A percentile compares a stretch with the other conserved stretches of the same genome.
phyloP scores from a whole-genome alignment of 2,329 filamentous ascomycete genomes.

The Phoma sp. region DNA sequence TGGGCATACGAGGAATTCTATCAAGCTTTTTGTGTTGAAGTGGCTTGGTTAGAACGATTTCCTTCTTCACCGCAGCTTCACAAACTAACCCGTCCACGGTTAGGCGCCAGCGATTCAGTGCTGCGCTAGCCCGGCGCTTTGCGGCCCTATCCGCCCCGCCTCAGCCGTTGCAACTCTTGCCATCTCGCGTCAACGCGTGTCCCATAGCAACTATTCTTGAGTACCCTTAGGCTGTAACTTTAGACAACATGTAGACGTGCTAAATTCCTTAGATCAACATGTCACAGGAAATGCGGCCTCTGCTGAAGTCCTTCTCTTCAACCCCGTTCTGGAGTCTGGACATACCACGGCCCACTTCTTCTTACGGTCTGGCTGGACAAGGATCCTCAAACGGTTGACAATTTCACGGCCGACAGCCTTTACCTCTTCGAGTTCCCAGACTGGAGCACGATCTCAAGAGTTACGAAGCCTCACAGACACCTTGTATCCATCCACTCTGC shows the following conservation, averaged over 20 bases:
- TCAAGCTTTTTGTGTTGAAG: not conserved
- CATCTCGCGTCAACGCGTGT: not conserved
- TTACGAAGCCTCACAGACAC: not conserved
- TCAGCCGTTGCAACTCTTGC: not conserved
- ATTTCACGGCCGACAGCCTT: not conserved
- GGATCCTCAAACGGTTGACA: slow-evolving; percentile 3
- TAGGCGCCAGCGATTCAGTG: not conserved
- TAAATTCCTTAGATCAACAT: too few relatives aligned
- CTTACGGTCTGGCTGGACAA: not conserved
- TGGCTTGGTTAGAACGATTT: not conserved
- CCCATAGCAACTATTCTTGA: not conserved
- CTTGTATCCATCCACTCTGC: not conserved
- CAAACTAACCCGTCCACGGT: not conserved
- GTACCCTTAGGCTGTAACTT: not conserved
- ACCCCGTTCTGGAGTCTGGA: not conserved
- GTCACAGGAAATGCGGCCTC: too few relatives aligned
- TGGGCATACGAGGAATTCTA: too few relatives aligned
- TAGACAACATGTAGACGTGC: too few relatives aligned
- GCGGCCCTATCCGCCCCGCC: slow-evolving; percentile 3
- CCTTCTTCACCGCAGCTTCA: slow-evolving; percentile 9
- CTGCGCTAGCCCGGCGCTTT: not conserved
- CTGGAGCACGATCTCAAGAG: slow-evolving; percentile 1
- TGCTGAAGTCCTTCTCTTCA: not conserved
- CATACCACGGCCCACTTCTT: not conserved
- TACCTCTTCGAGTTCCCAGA: not conserved